Evolutionary conservation across 495 filamentous ascomycete genomes (phyloP).

Genomic region (Lineolata rhizophorae): DNA sequence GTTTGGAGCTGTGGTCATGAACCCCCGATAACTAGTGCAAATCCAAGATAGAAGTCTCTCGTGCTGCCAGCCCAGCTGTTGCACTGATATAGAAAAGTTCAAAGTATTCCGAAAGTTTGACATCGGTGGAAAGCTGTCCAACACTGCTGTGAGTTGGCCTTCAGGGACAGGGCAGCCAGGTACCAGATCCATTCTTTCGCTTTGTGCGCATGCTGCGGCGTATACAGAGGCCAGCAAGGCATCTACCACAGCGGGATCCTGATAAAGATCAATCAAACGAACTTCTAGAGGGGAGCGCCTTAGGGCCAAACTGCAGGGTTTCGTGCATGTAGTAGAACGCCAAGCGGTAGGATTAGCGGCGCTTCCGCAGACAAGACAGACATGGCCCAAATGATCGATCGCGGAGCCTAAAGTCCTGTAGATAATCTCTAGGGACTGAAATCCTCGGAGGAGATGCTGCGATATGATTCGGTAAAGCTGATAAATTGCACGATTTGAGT

Average conservation of each 20-base stretch:
- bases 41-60: constrained; percentile 13
- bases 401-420: neutral
- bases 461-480: neutral
- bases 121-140: constrained; percentile 1
- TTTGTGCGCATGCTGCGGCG: neutral
- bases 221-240: neutral
- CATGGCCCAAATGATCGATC: neutral
- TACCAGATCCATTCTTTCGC: neutral
- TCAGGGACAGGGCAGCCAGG: neutral
- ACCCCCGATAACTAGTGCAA: constrained; percentile 13
- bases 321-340: neutral
- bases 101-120: neutral
- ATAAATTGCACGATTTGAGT: too few relatives aligned
- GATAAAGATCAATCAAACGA: neutral
- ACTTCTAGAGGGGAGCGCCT: neutral
- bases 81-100: constrained; percentile 1
- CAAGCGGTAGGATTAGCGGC: neutral
- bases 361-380: neutral
- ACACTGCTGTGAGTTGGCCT: neutral
- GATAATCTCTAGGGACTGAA: neutral
- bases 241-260: neutral
- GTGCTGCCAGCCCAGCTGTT: constrained; percentile 2
- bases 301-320: neutral
- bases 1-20: constrained; percentile 11
- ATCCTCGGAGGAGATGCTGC: neutral